Percentiles rank a stretch among this genome's conserved stretches.
phyloP scores from a whole-genome alignment of 257 asterid genomes.

The Primulina eburnea region DNA sequence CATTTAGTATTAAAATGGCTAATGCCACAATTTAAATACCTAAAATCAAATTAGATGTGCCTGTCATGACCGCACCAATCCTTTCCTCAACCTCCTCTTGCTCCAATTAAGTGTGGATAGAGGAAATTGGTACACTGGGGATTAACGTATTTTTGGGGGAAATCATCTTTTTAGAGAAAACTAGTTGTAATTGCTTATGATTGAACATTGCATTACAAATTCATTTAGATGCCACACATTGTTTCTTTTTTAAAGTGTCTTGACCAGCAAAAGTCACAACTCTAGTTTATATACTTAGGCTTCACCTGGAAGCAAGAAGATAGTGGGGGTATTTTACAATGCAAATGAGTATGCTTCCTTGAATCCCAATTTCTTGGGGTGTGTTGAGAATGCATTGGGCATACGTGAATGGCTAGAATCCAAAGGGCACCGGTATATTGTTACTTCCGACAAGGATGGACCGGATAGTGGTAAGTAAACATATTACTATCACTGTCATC shows the following conservation, averaged over 20 bases:
- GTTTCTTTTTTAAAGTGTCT: not conserved
- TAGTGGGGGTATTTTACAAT: slow-evolving; percentile 90
- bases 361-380: slow-evolving; percentile 90
- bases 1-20: too few species aligned
- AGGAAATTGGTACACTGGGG: too few species aligned
- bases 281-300: slow-evolving; percentile 42
- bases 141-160: too few species aligned
- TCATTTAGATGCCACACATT: not conserved
- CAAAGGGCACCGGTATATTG: slow-evolving; percentile 81
- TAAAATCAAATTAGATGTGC: too few species aligned
- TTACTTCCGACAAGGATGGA: slow-evolving; percentile 92
- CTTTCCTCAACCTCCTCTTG: too few species aligned
- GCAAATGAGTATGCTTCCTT: slow-evolving; percentile 80
- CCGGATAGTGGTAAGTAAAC: slow-evolving; percentile 64
- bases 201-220: not conserved
- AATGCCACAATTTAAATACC: too few species aligned
- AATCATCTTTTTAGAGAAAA: too few species aligned
- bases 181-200: too few species aligned
- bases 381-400: slow-evolving; percentile 86
- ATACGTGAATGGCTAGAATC: slow-evolving; percentile 92
- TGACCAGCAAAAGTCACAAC: slow-evolving; percentile 3
- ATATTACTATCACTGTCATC: not conserved
- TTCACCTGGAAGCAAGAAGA: slow-evolving; percentile 88
- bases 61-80: too few species aligned
- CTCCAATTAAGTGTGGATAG: too few species aligned